Evolutionary conservation across 768 basidiomycete species (phyloP).

Genomic region (Favolaschia claudopus): DNA sequence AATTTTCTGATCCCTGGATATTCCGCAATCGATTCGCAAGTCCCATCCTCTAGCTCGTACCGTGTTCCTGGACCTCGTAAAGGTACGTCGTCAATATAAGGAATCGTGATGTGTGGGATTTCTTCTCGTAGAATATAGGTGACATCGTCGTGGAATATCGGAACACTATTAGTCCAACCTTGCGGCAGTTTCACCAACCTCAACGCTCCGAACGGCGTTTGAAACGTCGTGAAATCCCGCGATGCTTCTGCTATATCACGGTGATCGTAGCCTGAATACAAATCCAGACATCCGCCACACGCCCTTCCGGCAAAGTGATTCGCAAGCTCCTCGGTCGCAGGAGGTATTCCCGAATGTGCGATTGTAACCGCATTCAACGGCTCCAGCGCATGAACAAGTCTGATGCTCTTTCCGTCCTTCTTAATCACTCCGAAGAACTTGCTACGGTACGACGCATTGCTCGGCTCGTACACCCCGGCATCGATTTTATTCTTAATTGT

Average conservation of each 20-base stretch:
- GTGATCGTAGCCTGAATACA: conserved; percentile 34
- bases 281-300: conserved; percentile 23
- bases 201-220: conserved; percentile 25
- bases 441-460: no score
- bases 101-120: conserved; percentile 30
- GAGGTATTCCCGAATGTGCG: conserved; percentile 22
- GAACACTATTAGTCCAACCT: no score
- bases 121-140: conserved; percentile 30
- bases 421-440: no score
- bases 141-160: conserved; percentile 38
- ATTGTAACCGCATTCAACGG: conserved; percentile 31
- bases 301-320: no score
- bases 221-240: no score
- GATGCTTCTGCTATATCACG: no score
- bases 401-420: conserved; percentile 25
- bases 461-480: no score
- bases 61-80: conserved; percentile 31
- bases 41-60: no score
- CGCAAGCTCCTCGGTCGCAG: no score
- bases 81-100: conserved; percentile 36
- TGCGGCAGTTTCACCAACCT: conserved; percentile 30
- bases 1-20: no score
- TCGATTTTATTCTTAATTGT: no score
- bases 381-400: conserved; percentile 32
- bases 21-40: no score